Evolutionary conservation across 306 rosid genomes (phyloP).

Genomic region (Vigna hirtella): DNA sequence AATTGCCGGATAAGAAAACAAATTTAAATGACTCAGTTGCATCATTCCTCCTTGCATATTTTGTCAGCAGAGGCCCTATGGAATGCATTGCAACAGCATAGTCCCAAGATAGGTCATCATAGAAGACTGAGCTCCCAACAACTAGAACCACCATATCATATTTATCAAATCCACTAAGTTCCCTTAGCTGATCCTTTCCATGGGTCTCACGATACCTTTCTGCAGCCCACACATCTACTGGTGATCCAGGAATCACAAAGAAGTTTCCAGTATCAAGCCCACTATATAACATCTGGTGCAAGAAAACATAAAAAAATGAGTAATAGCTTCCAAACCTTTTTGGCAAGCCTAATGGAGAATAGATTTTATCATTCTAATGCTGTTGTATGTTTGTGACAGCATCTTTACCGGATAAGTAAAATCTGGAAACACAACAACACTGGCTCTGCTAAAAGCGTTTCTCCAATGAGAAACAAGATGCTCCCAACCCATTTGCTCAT

Average conservation of each 20-base stretch:
- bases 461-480: constrained; percentile 86
- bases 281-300: constrained; percentile 89
- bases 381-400: constrained; percentile 4
- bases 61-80: constrained; percentile 81
- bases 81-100: constrained; percentile 95
- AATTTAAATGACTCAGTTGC: constrained; percentile 73
- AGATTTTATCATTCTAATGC: constrained; percentile 15
- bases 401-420: constrained; percentile 84
- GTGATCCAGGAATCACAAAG: constrained; percentile 95
- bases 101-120: constrained; percentile 80
- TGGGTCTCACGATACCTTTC: constrained; percentile 70
- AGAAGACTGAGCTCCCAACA: constrained; percentile 84
- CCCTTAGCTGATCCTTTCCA: constrained; percentile 70
- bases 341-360: constrained; percentile 42
- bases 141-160: constrained; percentile 81
- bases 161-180: constrained; percentile 62
- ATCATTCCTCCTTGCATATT: constrained; percentile 78
- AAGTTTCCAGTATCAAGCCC: constrained; percentile 91
- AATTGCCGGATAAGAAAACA: constrained; percentile 85
- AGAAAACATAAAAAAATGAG: constrained; percentile 47
- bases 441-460: constrained; percentile 78
- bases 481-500: constrained; percentile 77
- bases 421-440: constrained; percentile 88
- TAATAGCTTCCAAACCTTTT: constrained; percentile 43
- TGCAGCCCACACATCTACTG: constrained; percentile 86